A percentile compares a stretch with the other conserved stretches of the same genome.
Conservation (phyloP, 2,329 filamentous ascomycete genomes). For the Xylariomycetidae sp. region DNA sequence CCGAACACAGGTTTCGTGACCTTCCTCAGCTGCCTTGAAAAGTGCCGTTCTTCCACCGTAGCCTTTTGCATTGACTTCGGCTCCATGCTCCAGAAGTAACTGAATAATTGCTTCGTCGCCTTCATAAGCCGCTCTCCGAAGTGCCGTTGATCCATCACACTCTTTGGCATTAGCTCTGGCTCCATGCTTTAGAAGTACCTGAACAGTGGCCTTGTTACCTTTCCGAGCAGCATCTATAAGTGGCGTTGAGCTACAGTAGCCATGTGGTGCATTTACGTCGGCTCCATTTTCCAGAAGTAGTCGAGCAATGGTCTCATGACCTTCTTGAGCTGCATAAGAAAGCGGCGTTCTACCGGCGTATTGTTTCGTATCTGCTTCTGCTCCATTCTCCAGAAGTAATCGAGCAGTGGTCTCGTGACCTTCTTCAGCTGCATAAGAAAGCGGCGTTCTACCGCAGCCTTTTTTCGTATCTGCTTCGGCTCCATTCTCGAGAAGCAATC, state of each 20-base stretch:
- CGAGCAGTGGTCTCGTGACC: neutral
- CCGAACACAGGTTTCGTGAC: neutral
- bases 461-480: neutral
- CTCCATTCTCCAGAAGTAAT: neutral
- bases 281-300: neutral
- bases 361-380: neutral
- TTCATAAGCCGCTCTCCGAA: neutral
- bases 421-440: neutral
- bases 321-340: neutral
- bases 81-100: neutral
- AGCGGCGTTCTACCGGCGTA: neutral
- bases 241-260: neutral
- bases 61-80: neutral
- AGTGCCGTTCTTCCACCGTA: neutral
- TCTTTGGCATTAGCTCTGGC: neutral
- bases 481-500: neutral
- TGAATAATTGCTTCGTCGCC: neutral
- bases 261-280: neutral
- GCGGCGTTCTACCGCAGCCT: neutral
- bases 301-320: neutral
- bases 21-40: neutral
- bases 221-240: neutral
- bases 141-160: neutral
- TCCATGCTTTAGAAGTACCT: neutral
- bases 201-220: neutral